Conservation (phyloP, 176 grass and related monocot species). For the Triticum monococcum region DNA sequence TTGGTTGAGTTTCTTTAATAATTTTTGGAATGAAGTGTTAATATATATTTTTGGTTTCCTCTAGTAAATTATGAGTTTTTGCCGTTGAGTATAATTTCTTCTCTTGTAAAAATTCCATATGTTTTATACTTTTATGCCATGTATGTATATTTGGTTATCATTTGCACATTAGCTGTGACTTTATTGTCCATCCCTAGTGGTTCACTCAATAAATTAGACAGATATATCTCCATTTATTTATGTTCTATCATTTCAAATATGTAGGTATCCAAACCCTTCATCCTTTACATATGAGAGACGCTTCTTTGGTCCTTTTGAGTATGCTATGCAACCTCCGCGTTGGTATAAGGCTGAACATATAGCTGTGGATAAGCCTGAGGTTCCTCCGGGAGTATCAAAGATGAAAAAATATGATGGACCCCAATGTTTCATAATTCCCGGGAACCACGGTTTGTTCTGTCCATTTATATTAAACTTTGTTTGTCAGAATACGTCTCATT, state of each 20-base stretch:
- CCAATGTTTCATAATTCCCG: slow-evolving; percentile 96
- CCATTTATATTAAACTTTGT: slow-evolving; percentile 3
- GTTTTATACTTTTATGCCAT: slow-evolving; percentile 19
- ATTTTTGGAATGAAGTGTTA: background rate
- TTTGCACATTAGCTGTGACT: background rate
- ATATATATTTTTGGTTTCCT: background rate
- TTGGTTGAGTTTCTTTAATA: slow-evolving; percentile 23
- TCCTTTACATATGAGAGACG: slow-evolving; percentile 85
- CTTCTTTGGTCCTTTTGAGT: slow-evolving; percentile 82
- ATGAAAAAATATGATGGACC: slow-evolving; percentile 78
- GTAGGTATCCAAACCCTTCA: slow-evolving; percentile 91
- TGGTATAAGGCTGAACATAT: slow-evolving; percentile 91
- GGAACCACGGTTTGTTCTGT: slow-evolving; percentile 75
- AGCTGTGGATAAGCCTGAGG: slow-evolving; percentile 83
- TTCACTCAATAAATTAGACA: background rate
- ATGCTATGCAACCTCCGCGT: slow-evolving; percentile 84
- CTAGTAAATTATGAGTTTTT: background rate
- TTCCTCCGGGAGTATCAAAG: slow-evolving; percentile 70
- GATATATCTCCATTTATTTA: background rate
- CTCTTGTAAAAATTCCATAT: background rate
- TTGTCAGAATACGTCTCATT: slow-evolving; percentile 31
- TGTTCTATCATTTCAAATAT: slow-evolving; percentile 9
- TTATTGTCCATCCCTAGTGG: slow-evolving; percentile 2
- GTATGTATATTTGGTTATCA: background rate
- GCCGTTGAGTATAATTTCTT: background rate